Percentiles rank a stretch among this genome's conserved stretches.
These are phyloP conservation scores for Pseudonitzschia multiseries DNA, from an alignment of 108 stramenopile species.

Conservation along the genomic window DNA sequence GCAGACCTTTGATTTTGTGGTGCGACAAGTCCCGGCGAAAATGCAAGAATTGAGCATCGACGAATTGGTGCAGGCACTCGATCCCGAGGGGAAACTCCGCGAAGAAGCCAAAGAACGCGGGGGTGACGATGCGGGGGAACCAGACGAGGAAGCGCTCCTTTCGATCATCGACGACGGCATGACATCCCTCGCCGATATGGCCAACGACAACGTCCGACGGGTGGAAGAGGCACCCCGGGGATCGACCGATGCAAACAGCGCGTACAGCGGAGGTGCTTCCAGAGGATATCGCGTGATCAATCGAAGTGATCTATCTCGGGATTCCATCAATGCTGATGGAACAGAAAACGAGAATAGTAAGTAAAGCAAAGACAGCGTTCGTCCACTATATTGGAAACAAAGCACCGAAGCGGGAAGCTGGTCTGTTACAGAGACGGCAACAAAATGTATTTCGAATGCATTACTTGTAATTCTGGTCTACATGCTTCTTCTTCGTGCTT, in stretches of 20 bases:
- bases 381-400: background rate
- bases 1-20: constrained; percentile 76
- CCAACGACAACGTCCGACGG: constrained; percentile 50
- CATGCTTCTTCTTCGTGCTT: too few species aligned
- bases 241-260: constrained; percentile 44
- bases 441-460: too few species aligned
- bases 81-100: constrained; percentile 72
- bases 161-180: constrained; percentile 46
- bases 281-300: constrained; percentile 74
- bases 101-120: constrained; percentile 52
- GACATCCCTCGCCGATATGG: constrained; percentile 51
- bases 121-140: constrained; percentile 30
- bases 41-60: constrained; percentile 57
- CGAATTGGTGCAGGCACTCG: constrained; percentile 63
- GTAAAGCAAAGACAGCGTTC: constrained; percentile 15
- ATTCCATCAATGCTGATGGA: constrained; percentile 54
- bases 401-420: background rate
- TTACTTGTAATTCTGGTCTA: too few species aligned
- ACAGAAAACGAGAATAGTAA: constrained; percentile 62
- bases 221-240: constrained; percentile 54
- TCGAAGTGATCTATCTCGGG: constrained; percentile 44
- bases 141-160: constrained; percentile 47
- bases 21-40: constrained; percentile 70
- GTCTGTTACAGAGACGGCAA: background rate
- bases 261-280: constrained; percentile 50